These are phyloP conservation scores for Penicillium nucicola DNA, from an alignment of 495 filamentous ascomycete genomes.

Conservation along the genomic window DNA sequence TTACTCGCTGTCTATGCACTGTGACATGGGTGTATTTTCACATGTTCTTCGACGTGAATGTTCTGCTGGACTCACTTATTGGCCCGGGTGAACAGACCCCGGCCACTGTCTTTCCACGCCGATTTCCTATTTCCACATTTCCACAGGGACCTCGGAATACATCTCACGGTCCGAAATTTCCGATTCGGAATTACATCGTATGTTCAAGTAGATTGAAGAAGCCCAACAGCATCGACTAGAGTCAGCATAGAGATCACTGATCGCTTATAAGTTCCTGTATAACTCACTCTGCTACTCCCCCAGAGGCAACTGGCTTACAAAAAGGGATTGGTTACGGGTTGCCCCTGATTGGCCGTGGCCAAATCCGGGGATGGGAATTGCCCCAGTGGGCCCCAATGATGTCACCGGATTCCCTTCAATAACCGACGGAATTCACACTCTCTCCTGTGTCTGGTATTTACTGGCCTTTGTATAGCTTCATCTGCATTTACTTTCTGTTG, in stretches of 20 bases:
- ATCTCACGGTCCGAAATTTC: background rate
- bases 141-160: conserved; percentile 2
- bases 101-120: no score
- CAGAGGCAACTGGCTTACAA: no score
- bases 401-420: conserved; percentile 17
- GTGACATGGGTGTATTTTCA: conserved; percentile 4
- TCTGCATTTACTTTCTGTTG: background rate
- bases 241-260: no score
- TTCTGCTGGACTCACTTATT: no score
- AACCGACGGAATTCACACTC: conserved; percentile 19
- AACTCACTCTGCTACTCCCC: no score
- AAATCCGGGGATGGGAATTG: conserved; percentile 16
- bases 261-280: no score
- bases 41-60: no score
- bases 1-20: no score
- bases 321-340: background rate
- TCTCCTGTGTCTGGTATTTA: background rate
- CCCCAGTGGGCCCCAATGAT: conserved; percentile 12
- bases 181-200: background rate
- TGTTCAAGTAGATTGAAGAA: no score
- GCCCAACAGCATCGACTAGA: no score
- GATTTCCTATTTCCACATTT: background rate
- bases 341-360: conserved; percentile 18
- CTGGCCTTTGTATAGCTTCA: background rate
- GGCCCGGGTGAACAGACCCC: background rate